Evolutionary conservation across 2,329 filamentous ascomycete genomes (phyloP), one percentile per base, ranked within the genome.

Genomic region (Alternaria atra): DNA sequence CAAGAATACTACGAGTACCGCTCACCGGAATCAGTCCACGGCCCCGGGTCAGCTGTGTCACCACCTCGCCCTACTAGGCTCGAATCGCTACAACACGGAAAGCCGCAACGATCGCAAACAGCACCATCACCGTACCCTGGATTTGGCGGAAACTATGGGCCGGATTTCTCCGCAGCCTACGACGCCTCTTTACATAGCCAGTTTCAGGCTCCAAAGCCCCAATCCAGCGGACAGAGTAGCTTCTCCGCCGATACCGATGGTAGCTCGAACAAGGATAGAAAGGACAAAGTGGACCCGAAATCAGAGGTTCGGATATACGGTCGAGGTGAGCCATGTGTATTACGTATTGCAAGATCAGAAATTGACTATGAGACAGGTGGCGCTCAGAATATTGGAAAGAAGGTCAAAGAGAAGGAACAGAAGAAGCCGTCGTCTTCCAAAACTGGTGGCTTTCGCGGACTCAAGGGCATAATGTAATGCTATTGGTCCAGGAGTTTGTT

Each of bases 331-430:
- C 79, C 35, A 23, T 32, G 27, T 42, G 25, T 47, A 20, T 20
- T 35, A 29, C 44, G 48, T 40, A 30, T 3, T 25, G 23, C 42
- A 43, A 66, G 12, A 57, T 67, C 80, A 6, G 78, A 83, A 58
- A 58, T 69, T 77, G 66, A 76, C 47, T 50, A 57, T 48, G 66
- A 58, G 46, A 64, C 65, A 84, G 81, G 81, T 65, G 83, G 83
- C 46, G 83, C 82, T 39, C 86, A 86, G 69, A 84, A 86, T 67
- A 81, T 83, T 61, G 82, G 81, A 30, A 86, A 85, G 72, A 84
- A 86, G 65, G 79, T 81, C 62, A 85, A 84, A 63, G 81, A 83
- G 55, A 82, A 83, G 65, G 75, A 81, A 35, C 60, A 67, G 67
- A 77, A 78, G 56, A 78, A 84, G 56, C 80, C 81, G 61, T 83